Base-by-base conservation (phyloP, 2,329 filamentous ascomycete species). In the Pseudogymnoascus sp. region DNA sequence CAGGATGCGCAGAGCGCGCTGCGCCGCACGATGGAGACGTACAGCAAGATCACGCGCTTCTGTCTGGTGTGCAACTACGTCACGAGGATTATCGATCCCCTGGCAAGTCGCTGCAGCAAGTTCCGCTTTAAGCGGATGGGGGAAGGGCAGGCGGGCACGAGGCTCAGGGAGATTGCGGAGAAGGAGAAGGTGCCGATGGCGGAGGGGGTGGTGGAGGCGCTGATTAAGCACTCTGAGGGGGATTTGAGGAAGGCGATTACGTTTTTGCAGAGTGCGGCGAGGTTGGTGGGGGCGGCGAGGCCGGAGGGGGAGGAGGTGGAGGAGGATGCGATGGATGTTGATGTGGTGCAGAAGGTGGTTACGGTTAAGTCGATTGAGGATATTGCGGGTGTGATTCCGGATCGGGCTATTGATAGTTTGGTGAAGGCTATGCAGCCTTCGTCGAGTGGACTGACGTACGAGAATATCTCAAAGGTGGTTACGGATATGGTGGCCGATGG, bases 21-120 rank as follows among this genome's bases (percentile, higher is more conserved):
- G 64, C 84, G 95, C 68, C 84, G 96, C 63, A 99, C 95, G 1
- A 99, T 99, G 95, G 95, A 99, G 78, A 96, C 92, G 53, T 97
- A 97, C 77, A 90, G 86, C 75, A 93, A 92, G 72, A 97, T 97
- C 77, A 99, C 95, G 1, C 84, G 95, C 13, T 99, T 99, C 76
- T 97, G 95, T 74, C 81, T 99, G 44, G 93, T 97, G 64, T 99
- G 96, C 78, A 99, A 99, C 78, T 99, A 99, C 72, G 95, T 99
- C 53, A 97, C 95, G 3, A 83, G 95, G 65, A 99, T 99, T 74
- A 99, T 99, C 71, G 95, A 99, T 74, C 96, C 95, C 6, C 79
- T 99, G 21, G 95, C 95, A 1, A 92, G 87, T 74, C 84, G 95
- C 70, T 99, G 95, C 79, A 92, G 87, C 76, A 99, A 99, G 77